phyloP scores from a whole-genome alignment of 345 rosid species.

The Lagerstroemia speciosa region DNA sequence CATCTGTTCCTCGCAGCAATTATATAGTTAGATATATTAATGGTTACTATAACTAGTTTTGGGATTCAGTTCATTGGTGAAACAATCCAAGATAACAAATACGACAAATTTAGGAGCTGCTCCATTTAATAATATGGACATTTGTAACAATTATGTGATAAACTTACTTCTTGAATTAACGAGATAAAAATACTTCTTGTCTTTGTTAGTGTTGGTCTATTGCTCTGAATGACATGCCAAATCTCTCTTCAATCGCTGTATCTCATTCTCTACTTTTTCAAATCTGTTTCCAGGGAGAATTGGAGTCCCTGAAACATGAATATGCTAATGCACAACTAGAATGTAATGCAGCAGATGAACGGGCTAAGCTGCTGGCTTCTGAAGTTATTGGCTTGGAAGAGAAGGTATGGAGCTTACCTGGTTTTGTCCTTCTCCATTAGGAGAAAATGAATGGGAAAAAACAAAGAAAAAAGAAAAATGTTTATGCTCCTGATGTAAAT shows the following conservation, averaged over 20 bases:
- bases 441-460: background rate
- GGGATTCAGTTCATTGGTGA: background rate
- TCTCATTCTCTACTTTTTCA: constrained; percentile 2
- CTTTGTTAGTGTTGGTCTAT: background rate
- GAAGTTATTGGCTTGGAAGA: constrained; percentile 98
- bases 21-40: background rate
- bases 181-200: background rate
- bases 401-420: constrained; percentile 46
- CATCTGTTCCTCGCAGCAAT: background rate
- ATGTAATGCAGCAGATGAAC: constrained; percentile 87
- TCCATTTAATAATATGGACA: too few species aligned
- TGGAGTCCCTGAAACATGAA: constrained; percentile 66
- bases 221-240: background rate
- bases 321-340: constrained; percentile 70
- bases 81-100: background rate
- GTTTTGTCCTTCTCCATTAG: background rate
- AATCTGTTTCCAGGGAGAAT: constrained; percentile 56
- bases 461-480: background rate
- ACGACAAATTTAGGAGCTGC: too few species aligned
- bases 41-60: background rate
- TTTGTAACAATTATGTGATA: too few species aligned
- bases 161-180: too few species aligned
- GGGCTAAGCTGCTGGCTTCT: constrained; percentile 82
- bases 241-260: background rate
- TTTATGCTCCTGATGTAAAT: background rate